Conservation (phyloP, 1,139 yeast genomes). For the Geotrichum aggregatum region DNA sequence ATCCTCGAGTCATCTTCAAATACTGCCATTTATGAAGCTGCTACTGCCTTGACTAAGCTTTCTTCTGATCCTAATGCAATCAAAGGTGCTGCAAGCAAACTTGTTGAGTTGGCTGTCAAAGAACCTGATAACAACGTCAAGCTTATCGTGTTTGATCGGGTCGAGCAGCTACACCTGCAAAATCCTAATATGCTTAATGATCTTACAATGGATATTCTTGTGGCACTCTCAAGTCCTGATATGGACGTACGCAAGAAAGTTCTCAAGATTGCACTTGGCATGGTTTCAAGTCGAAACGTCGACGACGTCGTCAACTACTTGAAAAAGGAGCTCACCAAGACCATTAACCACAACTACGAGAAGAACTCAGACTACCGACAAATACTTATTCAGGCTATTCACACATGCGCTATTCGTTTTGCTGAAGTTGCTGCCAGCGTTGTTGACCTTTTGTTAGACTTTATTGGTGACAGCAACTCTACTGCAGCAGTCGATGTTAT, state of each 20-base stretch:
- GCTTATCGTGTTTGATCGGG: slow-evolving; percentile 83
- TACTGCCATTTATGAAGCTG: slow-evolving; percentile 88
- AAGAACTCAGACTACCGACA: slow-evolving; percentile 84
- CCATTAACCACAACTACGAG: slow-evolving; percentile 62
- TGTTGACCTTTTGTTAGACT: slow-evolving; percentile 81
- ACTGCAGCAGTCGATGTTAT: slow-evolving; percentile 87
- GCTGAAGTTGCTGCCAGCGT: slow-evolving; percentile 90
- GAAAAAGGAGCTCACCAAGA: slow-evolving; percentile 82
- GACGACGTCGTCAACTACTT: slow-evolving; percentile 89
- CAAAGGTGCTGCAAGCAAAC: slow-evolving; percentile 74
- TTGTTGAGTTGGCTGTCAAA: slow-evolving; percentile 81
- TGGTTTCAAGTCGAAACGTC: slow-evolving; percentile 83
- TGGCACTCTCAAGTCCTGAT: slow-evolving; percentile 82
- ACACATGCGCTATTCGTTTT: slow-evolving; percentile 81
- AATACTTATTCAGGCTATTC: slow-evolving; percentile 80
- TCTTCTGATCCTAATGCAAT: slow-evolving; percentile 66
- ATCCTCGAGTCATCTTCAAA: slow-evolving; percentile 66
- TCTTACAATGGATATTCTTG: slow-evolving; percentile 76
- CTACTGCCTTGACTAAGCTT: slow-evolving; percentile 73
- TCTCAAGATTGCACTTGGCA: slow-evolving; percentile 70
- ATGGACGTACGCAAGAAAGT: slow-evolving; percentile 88
- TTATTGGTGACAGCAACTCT: slow-evolving; percentile 77
- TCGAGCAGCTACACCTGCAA: slow-evolving; percentile 65
- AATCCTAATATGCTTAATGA: slow-evolving; percentile 86
- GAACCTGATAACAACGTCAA: slow-evolving; percentile 93